Evolutionary conservation across 2,329 filamentous ascomycete genomes (phyloP), one percentile per base, ranked within the genome.

Genomic region (Capronia americana): DNA sequence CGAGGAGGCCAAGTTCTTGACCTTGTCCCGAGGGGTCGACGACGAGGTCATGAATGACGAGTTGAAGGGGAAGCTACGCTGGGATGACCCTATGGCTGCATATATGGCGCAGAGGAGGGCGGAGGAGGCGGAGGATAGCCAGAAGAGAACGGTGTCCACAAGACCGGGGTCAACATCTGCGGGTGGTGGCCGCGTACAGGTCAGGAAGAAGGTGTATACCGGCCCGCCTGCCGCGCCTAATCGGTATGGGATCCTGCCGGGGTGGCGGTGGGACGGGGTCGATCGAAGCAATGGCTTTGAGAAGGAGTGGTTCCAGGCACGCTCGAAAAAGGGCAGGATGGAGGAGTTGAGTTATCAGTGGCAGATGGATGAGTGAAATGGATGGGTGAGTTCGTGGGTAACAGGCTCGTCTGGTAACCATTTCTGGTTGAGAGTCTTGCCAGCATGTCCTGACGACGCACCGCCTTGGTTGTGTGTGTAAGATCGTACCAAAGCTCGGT

Each of bases 231-330:
- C 90, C 63, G 86, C 91, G 74, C 95, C 95, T 53, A 99, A 99
- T 83, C 86, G 95, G 23, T 98, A 98, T 80, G 92, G 92, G 0
- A 98, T 99, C 68, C 85, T 90, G 67, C 95, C 95, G 0, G 96
- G 95, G 0, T 92, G 96, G 81, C 84, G 92, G 70, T 99, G 95
- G 95, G 95, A 99, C 82, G 95, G 96, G 5, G 95, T 99, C 20
- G 95, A 99, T 82, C 85, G 95, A 71, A 85, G 92, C 23, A 99
- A 92, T 79, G 94, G 94, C 0, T 98, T 97, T 76, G 95, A 99
- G 81, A 90, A 87, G 69, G 90, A 97, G 76, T 91, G 93, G 81
- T 98, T 98, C 80, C 92, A 91, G 77, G 92, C 93, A 1, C 83
- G 93, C 71, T 97, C 97, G 77, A 83, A 88, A 72, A 87, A 87